Percentiles rank a stretch among this genome's conserved stretches.
Evolutionary conservation across 2,329 filamentous ascomycete species (phyloP).

Genomic region (Hypoxylon sp.): DNA sequence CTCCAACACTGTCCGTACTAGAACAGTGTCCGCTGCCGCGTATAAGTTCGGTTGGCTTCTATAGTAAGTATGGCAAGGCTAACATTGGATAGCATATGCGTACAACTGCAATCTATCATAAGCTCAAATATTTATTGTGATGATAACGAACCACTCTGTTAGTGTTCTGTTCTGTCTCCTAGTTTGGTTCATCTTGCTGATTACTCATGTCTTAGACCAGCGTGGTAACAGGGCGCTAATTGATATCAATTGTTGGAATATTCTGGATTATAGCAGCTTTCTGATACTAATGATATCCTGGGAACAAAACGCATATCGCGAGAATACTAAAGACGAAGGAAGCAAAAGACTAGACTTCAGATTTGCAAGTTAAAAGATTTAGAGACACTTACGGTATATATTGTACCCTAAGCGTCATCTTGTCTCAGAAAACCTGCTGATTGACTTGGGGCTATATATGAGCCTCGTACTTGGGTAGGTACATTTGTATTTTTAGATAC

Average conservation of each 20-base stretch:
- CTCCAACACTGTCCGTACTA: slow-evolving; percentile 57
- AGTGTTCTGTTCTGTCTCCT: not conserved
- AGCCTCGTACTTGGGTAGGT: no score
- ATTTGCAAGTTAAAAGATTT: slow-evolving; percentile 27
- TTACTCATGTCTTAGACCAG: slow-evolving; percentile 47
- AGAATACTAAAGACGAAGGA: slow-evolving; percentile 45
- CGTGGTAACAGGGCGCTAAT: slow-evolving; percentile 58
- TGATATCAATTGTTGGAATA: slow-evolving; percentile 52
- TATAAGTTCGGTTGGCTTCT: slow-evolving; percentile 40
- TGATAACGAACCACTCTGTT: slow-evolving; percentile 61
- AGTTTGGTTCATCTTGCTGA: slow-evolving; percentile 6
- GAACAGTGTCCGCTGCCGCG: slow-evolving; percentile 58
- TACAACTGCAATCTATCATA: slow-evolving; percentile 63
- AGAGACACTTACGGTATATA: no score
- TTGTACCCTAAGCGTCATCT: no score
- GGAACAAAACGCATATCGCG: slow-evolving; percentile 43
- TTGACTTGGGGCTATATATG: no score
- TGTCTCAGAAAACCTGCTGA: no score
- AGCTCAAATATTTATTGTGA: slow-evolving; percentile 64
- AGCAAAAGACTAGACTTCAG: slow-evolving; percentile 48
- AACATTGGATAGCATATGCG: slow-evolving; percentile 55
- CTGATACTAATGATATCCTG: slow-evolving; percentile 13
- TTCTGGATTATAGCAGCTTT: slow-evolving; percentile 39
- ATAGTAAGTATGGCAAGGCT: not conserved
- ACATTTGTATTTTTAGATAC: no score